phyloP scores from a whole-genome alignment of 2,329 filamentous ascomycete genomes.

The Nannizziopsis barbatae region DNA sequence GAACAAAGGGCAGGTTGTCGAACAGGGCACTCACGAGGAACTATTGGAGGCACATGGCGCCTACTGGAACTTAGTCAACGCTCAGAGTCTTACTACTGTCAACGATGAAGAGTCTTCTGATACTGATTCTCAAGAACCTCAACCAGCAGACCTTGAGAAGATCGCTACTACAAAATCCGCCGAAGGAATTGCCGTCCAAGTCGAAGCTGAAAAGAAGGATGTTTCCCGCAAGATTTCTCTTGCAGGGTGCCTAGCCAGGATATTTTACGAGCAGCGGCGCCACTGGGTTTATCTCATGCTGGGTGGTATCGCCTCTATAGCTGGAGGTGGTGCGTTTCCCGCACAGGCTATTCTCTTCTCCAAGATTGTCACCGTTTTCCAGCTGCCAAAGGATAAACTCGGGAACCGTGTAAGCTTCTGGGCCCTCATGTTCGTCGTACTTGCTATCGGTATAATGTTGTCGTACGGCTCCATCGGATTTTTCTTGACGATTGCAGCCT shows the following conservation, averaged over 20 bases:
- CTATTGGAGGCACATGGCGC: conserved; percentile 56
- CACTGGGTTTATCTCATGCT: conserved; percentile 32
- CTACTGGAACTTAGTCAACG: conserved; percentile 69
- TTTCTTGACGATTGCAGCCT: conserved; percentile 15
- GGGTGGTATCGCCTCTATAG: conserved; percentile 26
- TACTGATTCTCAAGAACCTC: conserved; percentile 7
- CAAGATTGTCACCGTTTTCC: conserved; percentile 20
- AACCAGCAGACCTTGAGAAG: conserved; percentile 4
- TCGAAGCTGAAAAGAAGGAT: conserved; percentile 2
- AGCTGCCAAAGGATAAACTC: conserved; percentile 15
- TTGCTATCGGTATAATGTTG: conserved; percentile 31
- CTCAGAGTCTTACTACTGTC: conserved; percentile 28
- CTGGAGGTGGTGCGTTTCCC: conserved; percentile 35
- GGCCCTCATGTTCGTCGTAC: conserved; percentile 39
- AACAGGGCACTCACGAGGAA: conserved; percentile 71
- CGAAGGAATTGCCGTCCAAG: conserved; percentile 7
- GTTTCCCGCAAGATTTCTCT: conserved; percentile 20
- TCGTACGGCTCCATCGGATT: conserved; percentile 18
- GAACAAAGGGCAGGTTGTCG: conserved; percentile 64
- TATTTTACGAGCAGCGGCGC: conserved; percentile 27
- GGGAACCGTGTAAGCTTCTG: conserved; percentile 32
- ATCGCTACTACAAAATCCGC: conserved; percentile 10
- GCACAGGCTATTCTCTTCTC: conserved; percentile 37
- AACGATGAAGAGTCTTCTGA: conserved; percentile 9
- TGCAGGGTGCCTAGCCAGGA: conserved; percentile 26